phyloP scores from a whole-genome alignment of 768 basidiomycete species.

The Phylloporus arenicola region DNA sequence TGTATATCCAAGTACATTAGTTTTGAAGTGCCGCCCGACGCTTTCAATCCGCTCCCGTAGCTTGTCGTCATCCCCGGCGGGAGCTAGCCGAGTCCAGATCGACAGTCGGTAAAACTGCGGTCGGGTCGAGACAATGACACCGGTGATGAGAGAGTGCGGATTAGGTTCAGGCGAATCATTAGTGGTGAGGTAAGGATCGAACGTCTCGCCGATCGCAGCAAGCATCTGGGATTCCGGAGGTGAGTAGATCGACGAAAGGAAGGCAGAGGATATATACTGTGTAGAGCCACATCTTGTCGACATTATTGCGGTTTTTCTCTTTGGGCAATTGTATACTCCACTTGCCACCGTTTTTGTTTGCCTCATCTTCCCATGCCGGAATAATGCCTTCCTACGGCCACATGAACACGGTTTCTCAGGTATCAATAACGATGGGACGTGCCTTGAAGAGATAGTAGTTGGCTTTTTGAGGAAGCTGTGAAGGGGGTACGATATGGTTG shows the following conservation, averaged over 20 bases:
- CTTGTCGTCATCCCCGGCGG: constrained; percentile 47
- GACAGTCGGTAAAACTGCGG: constrained; percentile 94
- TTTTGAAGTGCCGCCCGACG: constrained; percentile 90
- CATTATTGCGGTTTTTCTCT: constrained; percentile 79
- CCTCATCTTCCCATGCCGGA: constrained; percentile 96
- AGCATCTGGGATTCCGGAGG: constrained; percentile 72
- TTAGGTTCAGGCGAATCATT: constrained; percentile 38
- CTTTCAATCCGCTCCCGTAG: constrained; percentile 78
- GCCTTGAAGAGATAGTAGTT: constrained; percentile 99
- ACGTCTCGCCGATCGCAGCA: constrained; percentile 98
- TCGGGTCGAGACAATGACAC: constrained; percentile 91
- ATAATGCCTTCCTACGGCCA: constrained; percentile 79
- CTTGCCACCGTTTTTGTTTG: constrained; percentile 96
- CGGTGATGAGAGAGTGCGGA: constrained; percentile 69
- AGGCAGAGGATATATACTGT: constrained; percentile 51
- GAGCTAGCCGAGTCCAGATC: constrained; percentile 94
- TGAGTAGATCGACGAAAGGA: background rate
- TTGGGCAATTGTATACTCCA: constrained; percentile 97
- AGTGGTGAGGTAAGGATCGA: constrained; percentile 76
- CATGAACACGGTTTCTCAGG: constrained; percentile 4
- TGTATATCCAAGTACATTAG: constrained; percentile 73
- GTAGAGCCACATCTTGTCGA: constrained; percentile 98
- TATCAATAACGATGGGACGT: constrained; percentile 17
- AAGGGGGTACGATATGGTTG: constrained; percentile 97
- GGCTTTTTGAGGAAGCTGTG: constrained; percentile 88